Conservation (phyloP, 305 asterid genomes). For the Ilex paraguariensis region DNA sequence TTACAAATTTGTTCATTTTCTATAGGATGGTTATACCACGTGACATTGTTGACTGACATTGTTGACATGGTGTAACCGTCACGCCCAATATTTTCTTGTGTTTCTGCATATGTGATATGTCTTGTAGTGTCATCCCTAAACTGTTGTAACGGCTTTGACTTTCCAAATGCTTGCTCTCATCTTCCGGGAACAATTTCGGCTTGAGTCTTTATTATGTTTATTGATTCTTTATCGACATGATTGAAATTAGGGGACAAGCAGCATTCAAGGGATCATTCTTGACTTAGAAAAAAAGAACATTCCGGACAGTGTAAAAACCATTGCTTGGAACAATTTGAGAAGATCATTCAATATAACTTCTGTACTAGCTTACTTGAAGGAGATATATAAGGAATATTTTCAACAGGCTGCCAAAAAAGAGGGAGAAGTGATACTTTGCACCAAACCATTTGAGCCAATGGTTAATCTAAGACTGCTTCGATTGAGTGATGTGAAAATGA, state of each 20-base stretch:
- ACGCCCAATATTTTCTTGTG: too few species aligned
- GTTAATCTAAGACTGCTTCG: conserved; percentile 29
- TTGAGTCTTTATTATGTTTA: not conserved
- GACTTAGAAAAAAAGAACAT: conserved; percentile 20
- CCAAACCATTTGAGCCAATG: conserved; percentile 26
- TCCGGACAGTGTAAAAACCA: conserved; percentile 2
- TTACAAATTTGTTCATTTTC: too few species aligned
- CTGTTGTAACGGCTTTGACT: not conserved
- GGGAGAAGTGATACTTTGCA: conserved; percentile 13
- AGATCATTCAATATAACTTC: conserved; percentile 10
- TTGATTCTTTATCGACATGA: not conserved
- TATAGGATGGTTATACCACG: too few species aligned
- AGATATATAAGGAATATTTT: conserved; percentile 11
- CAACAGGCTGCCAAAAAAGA: conserved; percentile 6
- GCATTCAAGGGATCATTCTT: conserved; percentile 24
- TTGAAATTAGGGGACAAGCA: conserved; percentile 21
- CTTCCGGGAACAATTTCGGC: not conserved
- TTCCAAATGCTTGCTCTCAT: not conserved
- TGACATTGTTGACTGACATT: too few species aligned
- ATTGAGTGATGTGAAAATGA: conserved; percentile 22
- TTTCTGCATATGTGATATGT: too few species aligned
- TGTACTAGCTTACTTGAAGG: conserved; percentile 16
- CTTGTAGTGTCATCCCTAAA: too few species aligned
- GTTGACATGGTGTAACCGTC: too few species aligned
- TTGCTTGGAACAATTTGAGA: not conserved